A percentile compares a stretch with the other conserved stretches of the same genome.
Evolutionary conservation across 2,329 filamentous ascomycete genomes (phyloP).

Genomic region (Fusarium avenaceum): DNA sequence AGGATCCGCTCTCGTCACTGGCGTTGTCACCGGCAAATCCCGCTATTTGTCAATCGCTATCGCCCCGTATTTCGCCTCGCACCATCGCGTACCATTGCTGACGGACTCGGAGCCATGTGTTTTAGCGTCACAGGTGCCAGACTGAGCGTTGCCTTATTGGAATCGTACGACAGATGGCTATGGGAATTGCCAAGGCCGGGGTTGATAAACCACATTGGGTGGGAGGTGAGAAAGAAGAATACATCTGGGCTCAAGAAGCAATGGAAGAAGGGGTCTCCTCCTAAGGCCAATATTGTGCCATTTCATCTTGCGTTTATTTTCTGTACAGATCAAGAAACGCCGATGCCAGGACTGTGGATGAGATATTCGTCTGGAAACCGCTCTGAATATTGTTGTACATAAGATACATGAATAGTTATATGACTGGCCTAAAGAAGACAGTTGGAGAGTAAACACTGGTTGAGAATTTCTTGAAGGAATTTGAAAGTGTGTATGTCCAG

Average conservation of each 20-base stretch:
- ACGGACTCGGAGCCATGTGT: conserved; percentile 9
- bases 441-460: conserved; percentile 62
- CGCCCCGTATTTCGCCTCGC: conserved; percentile 13
- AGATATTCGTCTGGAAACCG: conserved; percentile 67
- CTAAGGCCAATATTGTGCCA: conserved; percentile 57
- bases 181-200: conserved; percentile 63
- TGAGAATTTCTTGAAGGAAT: conserved; percentile 65
- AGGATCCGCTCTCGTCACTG: conserved; percentile 63
- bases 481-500: conserved; percentile 56
- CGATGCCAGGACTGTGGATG: conserved; percentile 56
- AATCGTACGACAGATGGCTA: conserved; percentile 63
- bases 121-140: conserved; percentile 6
- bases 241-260: conserved; percentile 52
- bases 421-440: conserved; percentile 55
- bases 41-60: conserved; percentile 8
- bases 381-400: conserved; percentile 59
- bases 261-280: conserved; percentile 54
- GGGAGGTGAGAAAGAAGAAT: conserved; percentile 51
- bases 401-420: too few relatives aligned
- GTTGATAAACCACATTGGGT: conserved; percentile 61
- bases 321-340: conserved; percentile 58
- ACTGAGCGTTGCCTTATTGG: conserved; percentile 51
- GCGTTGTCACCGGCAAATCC: conserved; percentile 60
- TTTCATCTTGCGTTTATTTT: conserved; percentile 61
- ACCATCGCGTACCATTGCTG: neutral